Evolutionary conservation across 257 asterid species (phyloP), one percentile per base, ranked within the genome.

Genomic region (Scutellaria minor): DNA sequence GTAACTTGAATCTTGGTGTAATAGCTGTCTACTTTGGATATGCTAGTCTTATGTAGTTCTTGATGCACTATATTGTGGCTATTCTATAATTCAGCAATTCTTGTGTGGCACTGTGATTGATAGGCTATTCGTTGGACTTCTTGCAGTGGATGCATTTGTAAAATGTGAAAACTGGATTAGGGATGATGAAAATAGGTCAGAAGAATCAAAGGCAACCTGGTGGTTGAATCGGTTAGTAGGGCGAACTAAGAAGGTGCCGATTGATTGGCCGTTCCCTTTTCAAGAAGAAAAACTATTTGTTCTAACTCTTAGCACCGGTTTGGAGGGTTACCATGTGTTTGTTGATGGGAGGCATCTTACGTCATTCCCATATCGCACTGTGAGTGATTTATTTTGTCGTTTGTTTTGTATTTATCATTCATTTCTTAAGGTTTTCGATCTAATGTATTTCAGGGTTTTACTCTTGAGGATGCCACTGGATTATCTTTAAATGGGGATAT

Each of bases 391-490:
- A 51, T 24, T 14, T 22, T 7, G 0, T 47, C 8, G 65, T 60
- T 18, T 9, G 2, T 40, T 14, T 65, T 12, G 7, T 40, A 18
- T 58, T 70, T 7, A 51, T 7, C 13, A 15, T 9, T 59, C 63
- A 56, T n/a, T 72, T 24, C 18, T 42, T 40, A 47, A 68, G 64
- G 31, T 37, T 70, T 7, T 70, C 18, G 18, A 13, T 52, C 65
- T n/a, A 31, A 18, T 63, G 20, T 52, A 61, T 60, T 27, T 59
- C 18, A 93, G 98, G 97, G 96, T 48, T 93, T 90, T 80, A 80
- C 91, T 0, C 96, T 89, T 22, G 97, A 89, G 83, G 97, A 93
- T 78, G 96, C 98, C 48, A 93, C 98, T 14, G 98, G 98, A 47
- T 75, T 93, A 40, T 82, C 79, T 14, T 39, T 93, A 77, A 84